Base-by-base conservation (phyloP, 2,329 filamentous ascomycete genomes). In the Aspergillus sp. region DNA sequence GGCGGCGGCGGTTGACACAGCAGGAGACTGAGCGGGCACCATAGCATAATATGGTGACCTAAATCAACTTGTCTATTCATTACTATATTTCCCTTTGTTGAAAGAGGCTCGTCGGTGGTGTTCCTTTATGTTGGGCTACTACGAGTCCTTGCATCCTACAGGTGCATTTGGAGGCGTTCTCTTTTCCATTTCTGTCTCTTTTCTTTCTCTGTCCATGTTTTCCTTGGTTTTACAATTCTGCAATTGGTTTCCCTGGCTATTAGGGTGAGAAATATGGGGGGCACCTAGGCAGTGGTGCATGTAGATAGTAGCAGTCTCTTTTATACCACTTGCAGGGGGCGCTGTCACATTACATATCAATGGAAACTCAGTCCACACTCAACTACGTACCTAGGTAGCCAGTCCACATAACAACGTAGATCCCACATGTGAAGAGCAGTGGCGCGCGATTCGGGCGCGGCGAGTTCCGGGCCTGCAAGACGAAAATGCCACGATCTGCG, bases 11-110 rank as follows among this genome's bases (percentile, higher is more conserved):
- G 37, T 72, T 68, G 33, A 74, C 73, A 21, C 70, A 68, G 56
- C 63, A 65, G n/a, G 73, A 75, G 40, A 60, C 71, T n/a, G 74
- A 76, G 44, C 76, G 74, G 71, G 62, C 67, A 37, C 71, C 61
- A 63, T 60, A 60, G 55, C 27, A 39, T 60, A 60, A 57, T 33
- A 39, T 17, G 31, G 12, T 4, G 43, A 17, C 40, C 44, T 37
- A 35, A 21, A 24, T 37, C 17, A 14, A 17, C 24, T 50, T 27
- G 12, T 43, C 39, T 35, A 49, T 24, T 27, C 15, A 44, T 55
- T 21, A 31, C n/a, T 44, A 43, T 24, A 15, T 19, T 41, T 55
- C 44, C 43, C 54, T 59, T 49, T 41, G 53, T 48, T 45, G 17
- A 17, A 41, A 33, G 19, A 49, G 17, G 24, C 52, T 54, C 40